Base-by-base conservation (phyloP, 352 stramenopile genomes). In the Globisporangium acanthophoron region DNA sequence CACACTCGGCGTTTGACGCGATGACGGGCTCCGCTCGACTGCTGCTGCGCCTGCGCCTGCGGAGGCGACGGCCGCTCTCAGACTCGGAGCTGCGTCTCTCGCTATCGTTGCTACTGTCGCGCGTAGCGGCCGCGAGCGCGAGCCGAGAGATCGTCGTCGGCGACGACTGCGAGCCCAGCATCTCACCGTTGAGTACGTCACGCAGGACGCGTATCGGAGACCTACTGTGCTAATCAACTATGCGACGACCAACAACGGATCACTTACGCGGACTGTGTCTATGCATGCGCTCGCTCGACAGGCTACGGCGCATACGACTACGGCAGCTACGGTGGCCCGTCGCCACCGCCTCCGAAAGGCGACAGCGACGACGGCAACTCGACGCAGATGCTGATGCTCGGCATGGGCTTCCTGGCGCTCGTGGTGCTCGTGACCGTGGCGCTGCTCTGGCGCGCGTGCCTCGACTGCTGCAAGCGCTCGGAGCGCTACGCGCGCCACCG, bases 381-480 rank as follows among this genome's bases (percentile, higher is more conserved):
- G 44, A 56, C 35, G 15, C 61, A 75, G 16, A 64, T 69, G 24
- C 52, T 70, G 24, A 60, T 78, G 31, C 65, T 84, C 24, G 65
- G 58, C 12, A 48, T 70, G 50, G 64, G 71, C 43, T 65, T 86
- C 29, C 71, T 52, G 21, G 49, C 61, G 29, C 65, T 81, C 24
- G 31, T 77, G n/a, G 57, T 83, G 31, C 66, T 74, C 20, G 27
- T 73, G 5, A 74, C 63, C 51, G 66, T 84, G 33, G 79, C 69
- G 16, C 51, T 56, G 33, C 51, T 56, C 33, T 83, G 76, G 76
- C 78, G 71, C 71, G 67, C 69, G 5, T 80, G 66, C 40, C 39
- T 77, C 20, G 73, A 84, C 47, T 86, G 74, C 58, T 86, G 76
- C 46, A 74, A 61, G 15, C 72, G 58, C 15, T 65, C 76, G 13